Evolutionary conservation across 257 asterid genomes (phyloP).

Genomic region (Solanum microdontum): DNA sequence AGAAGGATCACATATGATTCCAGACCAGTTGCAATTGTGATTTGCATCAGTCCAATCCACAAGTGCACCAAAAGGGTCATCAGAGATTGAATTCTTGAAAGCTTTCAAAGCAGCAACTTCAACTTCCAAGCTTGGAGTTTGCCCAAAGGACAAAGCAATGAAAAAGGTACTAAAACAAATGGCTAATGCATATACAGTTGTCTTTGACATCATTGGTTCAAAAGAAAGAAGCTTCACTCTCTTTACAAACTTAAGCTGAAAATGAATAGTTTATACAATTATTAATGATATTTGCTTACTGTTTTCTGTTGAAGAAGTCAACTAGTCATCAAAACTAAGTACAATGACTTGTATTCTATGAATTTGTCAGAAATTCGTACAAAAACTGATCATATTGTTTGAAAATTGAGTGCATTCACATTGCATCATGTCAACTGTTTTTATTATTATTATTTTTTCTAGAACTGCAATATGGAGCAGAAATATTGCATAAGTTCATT

Average conservation of each 20-base stretch:
- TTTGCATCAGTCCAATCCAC: conserved; percentile 39
- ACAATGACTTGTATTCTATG: background rate
- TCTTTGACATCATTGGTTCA: conserved; percentile 10
- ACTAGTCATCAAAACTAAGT: background rate
- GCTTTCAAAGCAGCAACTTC: conserved; percentile 49
- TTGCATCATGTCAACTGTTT: background rate
- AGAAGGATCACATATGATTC: conserved; percentile 38
- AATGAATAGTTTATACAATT: background rate
- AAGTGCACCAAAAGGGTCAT: conserved; percentile 41
- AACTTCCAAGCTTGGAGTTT: conserved; percentile 3
- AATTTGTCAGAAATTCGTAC: background rate
- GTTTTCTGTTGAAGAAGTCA: background rate
- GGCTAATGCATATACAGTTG: conserved; percentile 2
- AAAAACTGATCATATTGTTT: background rate
- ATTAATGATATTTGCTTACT: background rate
- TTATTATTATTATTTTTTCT: background rate
- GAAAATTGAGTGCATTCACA: background rate
- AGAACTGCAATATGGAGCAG: background rate
- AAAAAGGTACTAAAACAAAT: conserved; percentile 13
- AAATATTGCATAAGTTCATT: background rate
- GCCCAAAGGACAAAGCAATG: conserved; percentile 11
- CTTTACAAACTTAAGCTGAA: background rate
- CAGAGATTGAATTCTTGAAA: conserved; percentile 37
- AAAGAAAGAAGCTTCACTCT: background rate
- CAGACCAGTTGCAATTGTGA: conserved; percentile 71